Evolutionary conservation across 2,329 filamentous ascomycete genomes (phyloP), one percentile per base, ranked within the genome.

Genomic region (Bipolaris gigantea): DNA sequence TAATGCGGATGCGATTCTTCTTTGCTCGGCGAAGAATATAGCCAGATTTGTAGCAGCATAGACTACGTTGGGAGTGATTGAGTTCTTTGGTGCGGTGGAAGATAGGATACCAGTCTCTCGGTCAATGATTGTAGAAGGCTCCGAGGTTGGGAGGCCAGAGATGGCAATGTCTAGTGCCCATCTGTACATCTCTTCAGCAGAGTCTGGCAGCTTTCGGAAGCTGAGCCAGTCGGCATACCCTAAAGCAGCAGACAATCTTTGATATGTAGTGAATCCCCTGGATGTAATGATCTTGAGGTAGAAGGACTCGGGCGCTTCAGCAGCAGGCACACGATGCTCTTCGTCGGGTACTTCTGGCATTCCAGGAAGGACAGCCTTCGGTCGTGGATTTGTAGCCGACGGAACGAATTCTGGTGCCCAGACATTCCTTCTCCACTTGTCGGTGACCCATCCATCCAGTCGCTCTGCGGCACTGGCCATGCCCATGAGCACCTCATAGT

Each of bases 201-300:
- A 86, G 4, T 85, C 83, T 1, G 81, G 75, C 23, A 85, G 72
- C 1, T 84, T 80, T 75, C 92, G 93, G 76, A 85, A 93, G 61
- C 92, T 89, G 35, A 96, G 80, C 84, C 89, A 97, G 50, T 90
- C 88, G 2, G 89, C 93, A 70, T 92, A 96, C 1, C 87, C 88
- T 38, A 96, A 77, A 3, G 90, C 88, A 4, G 92, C 92, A 53
- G 93, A 87, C 47, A 97, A 79, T 65, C 86, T 87, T 73, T 97
- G 91, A 52, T 85, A 82, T n/a, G 84, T 81, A 0, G 84, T 87
- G 65, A 97, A 90, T 1, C 93, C 93, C 50, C 83, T 82, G 0
- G 90, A 93, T 6, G 87, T 90, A 49, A 97, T 76, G 44, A 97
- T 86, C 67, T 89, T 89, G 74, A 89, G 83, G 70, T 97, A 97